Percentiles rank a stretch among this genome's conserved stretches.
Conservation (phyloP, 2,329 filamentous ascomycete species). For the Acrocalymma vagum region DNA sequence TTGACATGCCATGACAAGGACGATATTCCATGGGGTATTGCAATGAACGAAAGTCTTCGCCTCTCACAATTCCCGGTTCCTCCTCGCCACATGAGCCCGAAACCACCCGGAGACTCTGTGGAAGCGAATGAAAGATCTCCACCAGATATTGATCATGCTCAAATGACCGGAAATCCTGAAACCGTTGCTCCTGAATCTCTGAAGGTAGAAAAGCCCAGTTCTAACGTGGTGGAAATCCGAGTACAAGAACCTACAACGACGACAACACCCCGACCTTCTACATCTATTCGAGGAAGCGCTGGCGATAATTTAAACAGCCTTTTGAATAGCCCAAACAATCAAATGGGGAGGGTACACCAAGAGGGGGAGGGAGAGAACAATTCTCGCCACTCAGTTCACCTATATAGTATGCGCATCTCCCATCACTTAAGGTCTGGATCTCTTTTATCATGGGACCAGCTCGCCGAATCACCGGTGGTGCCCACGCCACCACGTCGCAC, state of each 20-base stretch:
- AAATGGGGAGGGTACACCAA: constrained; percentile 1
- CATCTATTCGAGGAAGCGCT: constrained; percentile 15
- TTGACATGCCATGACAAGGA: constrained; percentile 30
- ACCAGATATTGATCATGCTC: not conserved
- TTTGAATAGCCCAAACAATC: not conserved
- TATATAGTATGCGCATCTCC: constrained; percentile 55
- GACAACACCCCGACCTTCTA: constrained; percentile 23
- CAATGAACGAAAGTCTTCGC: constrained; percentile 38
- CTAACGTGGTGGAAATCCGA: constrained; percentile 21
- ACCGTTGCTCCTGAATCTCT: not conserved
- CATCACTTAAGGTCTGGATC: constrained; percentile 55
- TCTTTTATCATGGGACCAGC: constrained; percentile 45
- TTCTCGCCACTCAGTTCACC: constrained; percentile 46
- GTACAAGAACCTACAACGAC: constrained; percentile 28
- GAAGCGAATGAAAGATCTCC: not conserved
- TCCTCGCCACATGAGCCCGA: constrained; percentile 17
- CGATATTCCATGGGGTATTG: constrained; percentile 36
- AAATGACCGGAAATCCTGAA: not conserved
- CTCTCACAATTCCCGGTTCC: constrained; percentile 36
- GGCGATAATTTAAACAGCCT: constrained; percentile 16
- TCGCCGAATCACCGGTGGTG: constrained; percentile 29
- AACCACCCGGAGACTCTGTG: constrained; percentile 18
- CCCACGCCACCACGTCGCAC: constrained; percentile 19
- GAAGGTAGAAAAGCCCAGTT: not conserved
- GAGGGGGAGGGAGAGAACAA: constrained; percentile 24